Percentiles rank a stretch among this genome's conserved stretches.
phyloP scores from a whole-genome alignment of 202 grass and related monocot genomes.

The Setaria italica region DNA sequence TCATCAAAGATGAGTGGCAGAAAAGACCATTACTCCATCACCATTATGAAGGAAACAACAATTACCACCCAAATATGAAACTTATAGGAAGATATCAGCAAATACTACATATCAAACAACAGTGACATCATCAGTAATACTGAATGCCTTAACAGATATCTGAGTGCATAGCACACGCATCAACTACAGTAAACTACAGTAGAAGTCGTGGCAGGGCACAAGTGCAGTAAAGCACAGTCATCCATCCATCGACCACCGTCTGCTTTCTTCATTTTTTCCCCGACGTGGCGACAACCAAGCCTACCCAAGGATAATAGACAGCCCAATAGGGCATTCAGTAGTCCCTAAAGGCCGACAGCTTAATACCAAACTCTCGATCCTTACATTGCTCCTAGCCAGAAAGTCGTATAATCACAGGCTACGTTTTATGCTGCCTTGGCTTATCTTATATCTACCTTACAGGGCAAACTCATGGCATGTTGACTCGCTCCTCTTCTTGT shows the following conservation, averaged over 20 bases:
- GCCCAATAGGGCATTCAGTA: neutral
- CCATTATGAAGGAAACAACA: too few relatives aligned
- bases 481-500: too few relatives aligned
- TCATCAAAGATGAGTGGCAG: too few relatives aligned
- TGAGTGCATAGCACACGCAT: too few relatives aligned
- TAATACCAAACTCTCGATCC: conserved; percentile 9
- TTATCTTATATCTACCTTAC: conserved; percentile 32
- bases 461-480: conserved; percentile 40
- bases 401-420: neutral
- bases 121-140: too few relatives aligned
- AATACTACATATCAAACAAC: too few relatives aligned
- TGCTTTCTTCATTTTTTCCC: neutral
- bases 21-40: too few relatives aligned
- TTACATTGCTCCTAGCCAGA: neutral
- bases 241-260: neutral
- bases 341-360: neutral
- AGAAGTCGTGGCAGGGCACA: neutral
- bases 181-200: too few relatives aligned
- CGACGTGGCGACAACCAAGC: conserved; percentile 8
- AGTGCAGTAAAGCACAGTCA: neutral
- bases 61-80: too few relatives aligned
- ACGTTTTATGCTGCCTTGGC: neutral
- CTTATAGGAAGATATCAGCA: too few relatives aligned
- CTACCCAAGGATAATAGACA: neutral
- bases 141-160: too few relatives aligned